Evolutionary conservation across 306 rosid species (phyloP).

Genomic region (Leucaena leucocephala): DNA sequence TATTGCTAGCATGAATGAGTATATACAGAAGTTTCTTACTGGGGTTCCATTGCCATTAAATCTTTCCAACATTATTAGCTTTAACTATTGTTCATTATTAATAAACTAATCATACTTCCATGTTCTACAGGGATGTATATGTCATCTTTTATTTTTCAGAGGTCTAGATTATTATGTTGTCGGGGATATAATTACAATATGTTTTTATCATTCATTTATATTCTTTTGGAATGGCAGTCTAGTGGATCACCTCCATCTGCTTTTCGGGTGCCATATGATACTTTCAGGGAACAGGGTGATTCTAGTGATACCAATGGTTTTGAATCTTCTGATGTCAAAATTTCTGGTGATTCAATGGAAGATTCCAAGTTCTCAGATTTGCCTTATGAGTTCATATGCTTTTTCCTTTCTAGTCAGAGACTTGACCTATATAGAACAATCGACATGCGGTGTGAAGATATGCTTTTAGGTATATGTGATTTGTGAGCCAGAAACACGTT

Average conservation of each 20-base stretch:
- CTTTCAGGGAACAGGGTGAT: conserved; percentile 66
- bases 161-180: conserved; percentile 23
- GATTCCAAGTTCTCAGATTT: conserved; percentile 55
- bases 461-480: conserved; percentile 64
- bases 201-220: conserved; percentile 34
- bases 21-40: neutral
- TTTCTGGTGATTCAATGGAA: conserved; percentile 40
- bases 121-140: conserved; percentile 11
- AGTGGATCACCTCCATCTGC: conserved; percentile 99
- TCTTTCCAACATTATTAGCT: conserved; percentile 28
- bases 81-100: neutral
- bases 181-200: conserved; percentile 22
- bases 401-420: conserved; percentile 82
- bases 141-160: conserved; percentile 17
- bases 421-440: conserved; percentile 71
- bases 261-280: conserved; percentile 75
- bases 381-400: conserved; percentile 73
- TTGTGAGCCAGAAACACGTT: conserved; percentile 22
- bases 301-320: conserved; percentile 44
- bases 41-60: conserved; percentile 4
- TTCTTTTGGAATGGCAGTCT: conserved; percentile 73
- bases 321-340: conserved; percentile 41
- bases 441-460: conserved; percentile 88
- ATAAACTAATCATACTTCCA: conserved; percentile 17
- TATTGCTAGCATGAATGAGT: conserved; percentile 10